Evolutionary conservation across 2,329 filamentous ascomycete genomes (phyloP).

Genomic region (Aspergillus brunneoviolaceus): DNA sequence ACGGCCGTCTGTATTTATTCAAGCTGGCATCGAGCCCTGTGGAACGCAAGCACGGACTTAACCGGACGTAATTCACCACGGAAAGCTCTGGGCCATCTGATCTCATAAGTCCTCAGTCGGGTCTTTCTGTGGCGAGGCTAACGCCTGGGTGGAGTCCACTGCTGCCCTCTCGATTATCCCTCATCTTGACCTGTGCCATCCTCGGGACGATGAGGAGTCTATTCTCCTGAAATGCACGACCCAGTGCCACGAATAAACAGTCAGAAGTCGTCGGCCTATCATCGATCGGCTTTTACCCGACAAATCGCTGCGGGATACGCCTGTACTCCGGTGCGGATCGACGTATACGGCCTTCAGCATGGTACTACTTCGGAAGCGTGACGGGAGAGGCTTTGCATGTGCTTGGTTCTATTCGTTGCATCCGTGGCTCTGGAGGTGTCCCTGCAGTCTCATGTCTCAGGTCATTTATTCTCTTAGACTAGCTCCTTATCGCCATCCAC

Average conservation of each 20-base stretch:
- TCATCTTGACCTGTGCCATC: neutral
- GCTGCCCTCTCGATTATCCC: neutral
- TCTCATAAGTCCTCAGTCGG: neutral
- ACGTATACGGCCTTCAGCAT: neutral
- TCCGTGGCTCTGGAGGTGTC: neutral
- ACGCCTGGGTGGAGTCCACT: neutral
- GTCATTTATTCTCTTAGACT: neutral
- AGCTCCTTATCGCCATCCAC: neutral
- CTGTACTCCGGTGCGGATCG: neutral
- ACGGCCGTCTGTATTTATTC: neutral
- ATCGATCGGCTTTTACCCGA: neutral
- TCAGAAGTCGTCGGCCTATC: neutral
- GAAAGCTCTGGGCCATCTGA: neutral
- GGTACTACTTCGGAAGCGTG: constrained; percentile 6
- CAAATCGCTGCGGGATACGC: neutral
- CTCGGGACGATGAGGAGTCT: neutral
- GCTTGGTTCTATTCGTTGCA: neutral
- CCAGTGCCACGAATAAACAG: neutral
- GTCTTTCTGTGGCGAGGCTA: neutral
- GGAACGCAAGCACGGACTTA: neutral
- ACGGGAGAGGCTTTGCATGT: constrained; percentile 3
- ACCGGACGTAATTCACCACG: neutral
- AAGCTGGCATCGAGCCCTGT: neutral
- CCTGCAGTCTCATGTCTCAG: neutral
- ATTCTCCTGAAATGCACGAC: neutral